Conservation (phyloP, 2,329 filamentous ascomycete genomes). For the Aschersonia sp. region DNA sequence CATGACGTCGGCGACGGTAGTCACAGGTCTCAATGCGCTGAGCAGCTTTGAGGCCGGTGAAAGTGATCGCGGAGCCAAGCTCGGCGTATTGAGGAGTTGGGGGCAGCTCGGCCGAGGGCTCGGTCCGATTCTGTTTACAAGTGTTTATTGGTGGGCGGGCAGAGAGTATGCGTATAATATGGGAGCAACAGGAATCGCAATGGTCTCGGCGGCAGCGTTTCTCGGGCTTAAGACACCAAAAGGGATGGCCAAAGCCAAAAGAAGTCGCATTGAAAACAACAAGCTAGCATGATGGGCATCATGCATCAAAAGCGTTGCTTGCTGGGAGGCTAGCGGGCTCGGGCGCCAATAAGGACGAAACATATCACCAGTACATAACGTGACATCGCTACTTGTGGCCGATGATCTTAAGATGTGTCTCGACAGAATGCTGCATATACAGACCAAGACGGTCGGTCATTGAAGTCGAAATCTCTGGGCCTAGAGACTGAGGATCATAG, state of each 20-base stretch:
- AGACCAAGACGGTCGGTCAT: no score
- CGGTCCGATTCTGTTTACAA: constrained; percentile 82
- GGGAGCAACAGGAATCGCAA: constrained; percentile 67
- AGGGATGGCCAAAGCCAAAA: constrained; percentile 5
- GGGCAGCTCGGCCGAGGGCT: constrained; percentile 80
- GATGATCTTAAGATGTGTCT: no score
- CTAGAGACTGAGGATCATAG: no score
- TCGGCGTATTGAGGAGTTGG: constrained; percentile 68
- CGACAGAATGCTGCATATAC: no score
- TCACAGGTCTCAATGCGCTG: constrained; percentile 82
- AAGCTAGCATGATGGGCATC: background rate
- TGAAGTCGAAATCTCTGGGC: no score
- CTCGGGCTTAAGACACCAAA: constrained; percentile 52
- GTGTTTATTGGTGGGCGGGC: constrained; percentile 96
- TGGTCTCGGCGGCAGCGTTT: constrained; percentile 58
- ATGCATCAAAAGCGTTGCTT: no score
- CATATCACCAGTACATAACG: no score
- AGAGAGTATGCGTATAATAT: constrained; percentile 70
- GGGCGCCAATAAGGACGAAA: no score
- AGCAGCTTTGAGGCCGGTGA: constrained; percentile 78
- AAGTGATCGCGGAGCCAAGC: constrained; percentile 68
- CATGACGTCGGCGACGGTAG: constrained; percentile 84
- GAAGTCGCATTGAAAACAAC: background rate
- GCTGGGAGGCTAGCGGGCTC: no score
- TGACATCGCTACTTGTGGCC: no score